phyloP scores from a whole-genome alignment of 2,329 filamentous ascomycete species.

The Phyllosticta capitalensis region DNA sequence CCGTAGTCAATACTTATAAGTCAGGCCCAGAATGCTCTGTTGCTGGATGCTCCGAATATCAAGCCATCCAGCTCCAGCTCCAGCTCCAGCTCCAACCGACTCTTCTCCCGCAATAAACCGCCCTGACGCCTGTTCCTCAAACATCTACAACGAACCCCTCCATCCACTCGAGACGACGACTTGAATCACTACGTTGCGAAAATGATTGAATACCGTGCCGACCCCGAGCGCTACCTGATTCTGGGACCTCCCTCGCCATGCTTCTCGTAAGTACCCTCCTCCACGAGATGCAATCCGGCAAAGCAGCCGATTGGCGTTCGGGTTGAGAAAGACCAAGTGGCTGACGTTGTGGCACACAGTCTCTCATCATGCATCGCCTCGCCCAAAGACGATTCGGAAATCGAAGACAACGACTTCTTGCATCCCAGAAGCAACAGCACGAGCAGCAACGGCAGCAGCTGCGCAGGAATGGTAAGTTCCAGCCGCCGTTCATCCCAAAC shows the following conservation, averaged over 20 bases:
- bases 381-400: not conserved
- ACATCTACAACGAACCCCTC: not conserved
- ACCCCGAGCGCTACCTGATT: not conserved
- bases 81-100: not conserved
- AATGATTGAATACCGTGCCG: not conserved
- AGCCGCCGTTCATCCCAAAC: not conserved
- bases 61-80: not conserved
- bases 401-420: not conserved
- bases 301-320: not conserved
- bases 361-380: not conserved
- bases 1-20: not conserved
- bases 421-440: not conserved
- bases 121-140: not conserved
- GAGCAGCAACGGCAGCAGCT: too few relatives aligned
- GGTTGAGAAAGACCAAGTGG: not conserved
- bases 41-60: not conserved
- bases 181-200: not conserved
- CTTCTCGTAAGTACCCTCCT: not conserved
- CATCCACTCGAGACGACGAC: not conserved
- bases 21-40: not conserved
- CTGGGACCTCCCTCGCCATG: not conserved
- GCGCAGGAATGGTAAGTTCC: not conserved
- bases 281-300: not conserved
- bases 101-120: not conserved
- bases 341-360: not conserved